Evolutionary conservation across 768 basidiomycete genomes (phyloP).

Genomic region (Saitozyma sp.): DNA sequence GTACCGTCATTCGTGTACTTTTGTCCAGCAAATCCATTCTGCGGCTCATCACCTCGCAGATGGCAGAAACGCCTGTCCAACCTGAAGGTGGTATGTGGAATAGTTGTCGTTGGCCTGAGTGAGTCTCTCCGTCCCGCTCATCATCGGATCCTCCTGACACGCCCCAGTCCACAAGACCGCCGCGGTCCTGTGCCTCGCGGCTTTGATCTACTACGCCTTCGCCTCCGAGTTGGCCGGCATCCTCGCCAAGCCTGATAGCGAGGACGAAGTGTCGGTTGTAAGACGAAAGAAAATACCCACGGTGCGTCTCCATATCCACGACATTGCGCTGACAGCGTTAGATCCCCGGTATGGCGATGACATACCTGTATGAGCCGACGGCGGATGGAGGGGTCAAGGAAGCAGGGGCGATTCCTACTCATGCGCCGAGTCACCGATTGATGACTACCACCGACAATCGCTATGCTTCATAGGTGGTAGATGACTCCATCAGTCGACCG

Average conservation of each 20-base stretch:
- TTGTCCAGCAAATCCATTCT: background rate
- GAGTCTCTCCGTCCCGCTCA: slow-evolving; percentile 5
- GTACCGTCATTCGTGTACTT: background rate
- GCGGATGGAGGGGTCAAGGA: slow-evolving; percentile 17
- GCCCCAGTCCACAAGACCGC: slow-evolving; percentile 28
- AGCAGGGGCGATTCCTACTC: slow-evolving; percentile 31
- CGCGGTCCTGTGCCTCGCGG: slow-evolving; percentile 32
- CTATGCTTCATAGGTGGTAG: slow-evolving; percentile 27
- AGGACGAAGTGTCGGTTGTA: slow-evolving; percentile 24
- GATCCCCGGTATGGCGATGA: slow-evolving; percentile 46
- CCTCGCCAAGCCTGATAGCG: slow-evolving; percentile 19
- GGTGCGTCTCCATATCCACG: slow-evolving; percentile 11
- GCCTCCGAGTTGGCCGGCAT: slow-evolving; percentile 31
- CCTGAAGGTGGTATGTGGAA: slow-evolving; percentile 34
- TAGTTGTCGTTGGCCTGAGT: slow-evolving; percentile 41
- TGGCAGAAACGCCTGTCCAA: slow-evolving; percentile 39
- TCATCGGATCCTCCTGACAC: background rate
- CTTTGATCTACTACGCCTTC: slow-evolving; percentile 36
- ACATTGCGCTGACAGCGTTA: slow-evolving; percentile 1
- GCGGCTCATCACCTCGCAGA: slow-evolving; percentile 11
- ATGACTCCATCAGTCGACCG: too few species aligned
- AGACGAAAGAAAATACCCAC: slow-evolving; percentile 32
- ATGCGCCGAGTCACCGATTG: slow-evolving; percentile 37
- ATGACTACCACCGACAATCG: slow-evolving; percentile 35
- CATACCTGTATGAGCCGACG: slow-evolving; percentile 40